Evolutionary conservation across 129 eudicot genomes (phyloP).

Genomic region (Centella asiatica): DNA sequence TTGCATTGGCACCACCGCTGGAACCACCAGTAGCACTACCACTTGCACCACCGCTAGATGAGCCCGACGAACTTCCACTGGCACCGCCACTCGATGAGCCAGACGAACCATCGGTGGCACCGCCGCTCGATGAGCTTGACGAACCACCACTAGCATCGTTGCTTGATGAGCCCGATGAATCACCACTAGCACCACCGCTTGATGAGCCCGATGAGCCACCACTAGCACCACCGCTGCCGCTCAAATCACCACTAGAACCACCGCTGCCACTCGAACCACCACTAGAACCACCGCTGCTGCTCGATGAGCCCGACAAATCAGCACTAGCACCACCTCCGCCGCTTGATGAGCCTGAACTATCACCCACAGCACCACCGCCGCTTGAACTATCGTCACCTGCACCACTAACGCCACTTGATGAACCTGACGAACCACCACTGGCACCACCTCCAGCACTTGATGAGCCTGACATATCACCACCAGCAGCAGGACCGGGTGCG

Average conservation of each 20-base stretch:
- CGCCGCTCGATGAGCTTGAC: too few species aligned
- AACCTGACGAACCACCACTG: not conserved
- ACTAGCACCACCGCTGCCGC: not conserved
- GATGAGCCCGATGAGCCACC: not conserved
- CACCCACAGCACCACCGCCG: not conserved
- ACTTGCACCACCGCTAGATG: not conserved
- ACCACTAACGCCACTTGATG: too few species aligned
- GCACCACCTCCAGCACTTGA: not conserved
- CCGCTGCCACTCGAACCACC: not conserved
- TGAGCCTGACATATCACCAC: not conserved
- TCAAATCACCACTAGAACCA: not conserved
- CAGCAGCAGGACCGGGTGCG: not conserved
- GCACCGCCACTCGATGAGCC: not conserved
- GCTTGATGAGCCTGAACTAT: not conserved
- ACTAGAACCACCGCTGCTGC: not conserved
- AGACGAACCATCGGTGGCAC: too few species aligned
- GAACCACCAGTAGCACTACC: not conserved
- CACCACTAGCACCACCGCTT: too few species aligned
- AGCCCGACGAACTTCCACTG: too few species aligned
- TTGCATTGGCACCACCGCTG: too few species aligned
- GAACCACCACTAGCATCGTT: too few species aligned
- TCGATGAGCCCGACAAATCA: not conserved
- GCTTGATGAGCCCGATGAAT: too few species aligned
- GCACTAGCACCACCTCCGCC: not conserved
- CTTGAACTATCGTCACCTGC: too few species aligned